A percentile compares a stretch with the other conserved stretches of the same genome.
These are phyloP conservation scores for Patellifolia procumbens DNA, from an alignment of 179 eudicot genomes.

Conservation along the genomic window DNA sequence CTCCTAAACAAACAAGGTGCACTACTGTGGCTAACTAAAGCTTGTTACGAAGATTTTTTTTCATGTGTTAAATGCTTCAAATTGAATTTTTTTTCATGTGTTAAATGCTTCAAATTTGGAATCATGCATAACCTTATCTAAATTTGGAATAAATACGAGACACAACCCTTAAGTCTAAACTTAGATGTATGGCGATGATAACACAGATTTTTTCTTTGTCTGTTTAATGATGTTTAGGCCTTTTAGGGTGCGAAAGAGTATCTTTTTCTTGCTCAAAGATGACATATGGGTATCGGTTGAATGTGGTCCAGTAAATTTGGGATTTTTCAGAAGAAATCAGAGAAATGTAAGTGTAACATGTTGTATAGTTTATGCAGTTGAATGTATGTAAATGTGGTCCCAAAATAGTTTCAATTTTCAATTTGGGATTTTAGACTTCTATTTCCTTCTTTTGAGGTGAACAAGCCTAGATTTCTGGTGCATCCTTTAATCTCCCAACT, in stretches of 20 bases:
- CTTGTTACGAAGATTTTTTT: no score
- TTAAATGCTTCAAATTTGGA: no score
- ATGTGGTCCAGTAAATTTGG: slow-evolving; percentile 24
- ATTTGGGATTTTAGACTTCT: no score
- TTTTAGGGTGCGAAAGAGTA: neutral
- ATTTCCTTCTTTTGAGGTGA: slow-evolving; percentile 36
- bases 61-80: no score
- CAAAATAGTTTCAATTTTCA: neutral
- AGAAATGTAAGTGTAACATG: slow-evolving; percentile 10
- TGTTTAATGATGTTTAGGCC: neutral
- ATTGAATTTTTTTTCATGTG: no score
- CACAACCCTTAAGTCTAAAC: no score
- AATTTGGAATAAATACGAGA: no score
- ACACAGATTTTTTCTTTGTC: neutral
- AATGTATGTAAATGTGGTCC: slow-evolving; percentile 24
- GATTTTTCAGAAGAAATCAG: slow-evolving; percentile 10
- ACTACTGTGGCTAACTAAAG: no score
- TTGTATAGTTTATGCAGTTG: slow-evolving; percentile 6
- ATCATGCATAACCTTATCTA: no score
- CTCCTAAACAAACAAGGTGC: no score
- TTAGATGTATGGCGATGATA: no score
- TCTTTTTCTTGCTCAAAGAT: slow-evolving; percentile 8
- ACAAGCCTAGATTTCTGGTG: slow-evolving; percentile 37
- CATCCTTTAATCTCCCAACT: slow-evolving; percentile 12
- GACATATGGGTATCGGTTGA: slow-evolving; percentile 4